These are phyloP conservation scores for Actinomortierella ambigua DNA, from an alignment of 371 early-diverging fungal genomes.

Conservation along the genomic window DNA sequence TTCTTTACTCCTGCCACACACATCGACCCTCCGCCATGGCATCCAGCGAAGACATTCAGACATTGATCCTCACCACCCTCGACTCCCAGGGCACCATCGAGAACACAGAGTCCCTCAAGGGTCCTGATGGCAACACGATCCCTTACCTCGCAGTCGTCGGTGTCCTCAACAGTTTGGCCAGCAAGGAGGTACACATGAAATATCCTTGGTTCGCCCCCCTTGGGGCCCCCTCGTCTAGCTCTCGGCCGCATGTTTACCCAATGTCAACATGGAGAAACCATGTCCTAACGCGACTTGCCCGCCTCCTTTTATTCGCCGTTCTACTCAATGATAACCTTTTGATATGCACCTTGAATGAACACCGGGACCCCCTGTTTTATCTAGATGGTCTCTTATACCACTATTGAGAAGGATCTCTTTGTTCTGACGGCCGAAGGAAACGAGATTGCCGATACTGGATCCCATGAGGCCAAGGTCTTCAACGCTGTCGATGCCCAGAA, in stretches of 20 bases:
- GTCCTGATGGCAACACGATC: conserved; percentile 57
- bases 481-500: conserved; percentile 82
- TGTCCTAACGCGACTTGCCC: not conserved
- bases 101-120: conserved; percentile 66
- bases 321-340: not conserved
- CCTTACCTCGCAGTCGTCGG: conserved; percentile 80
- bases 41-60: conserved; percentile 68
- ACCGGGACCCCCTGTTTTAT: not conserved
- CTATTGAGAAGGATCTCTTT: conserved; percentile 85
- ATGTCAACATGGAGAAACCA: not conserved
- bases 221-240: conserved; percentile 3
- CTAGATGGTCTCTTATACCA: conserved; percentile 83
- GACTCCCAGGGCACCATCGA: conserved; percentile 64
- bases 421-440: conserved; percentile 86
- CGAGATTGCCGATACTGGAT: conserved; percentile 85
- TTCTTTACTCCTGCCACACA: no score
- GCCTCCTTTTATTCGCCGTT: not conserved
- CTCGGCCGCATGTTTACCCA: not conserved
- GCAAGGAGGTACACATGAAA: conserved; percentile 74
- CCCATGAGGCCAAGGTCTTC: conserved; percentile 94
- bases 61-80: conserved; percentile 69
- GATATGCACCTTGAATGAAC: no score
- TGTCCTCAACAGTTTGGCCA: conserved; percentile 83
- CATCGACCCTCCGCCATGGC: conserved; percentile 20
- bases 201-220: not conserved